phyloP scores from a whole-genome alignment of 192 early-diverging fungal genomes.

The Obelidium mucronatum region DNA sequence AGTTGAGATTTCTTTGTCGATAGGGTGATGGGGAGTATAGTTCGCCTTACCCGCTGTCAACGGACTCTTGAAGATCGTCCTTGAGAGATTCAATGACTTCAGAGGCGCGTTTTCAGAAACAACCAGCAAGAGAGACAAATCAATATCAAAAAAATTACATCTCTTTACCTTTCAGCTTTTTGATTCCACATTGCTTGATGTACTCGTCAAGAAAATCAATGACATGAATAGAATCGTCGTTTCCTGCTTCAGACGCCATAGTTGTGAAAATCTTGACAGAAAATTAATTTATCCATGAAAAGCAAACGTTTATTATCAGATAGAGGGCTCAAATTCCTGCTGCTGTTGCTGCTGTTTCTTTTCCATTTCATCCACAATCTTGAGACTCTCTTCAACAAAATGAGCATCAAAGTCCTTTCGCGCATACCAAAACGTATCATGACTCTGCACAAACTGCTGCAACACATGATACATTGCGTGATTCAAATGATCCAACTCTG shows the following conservation, averaged over 20 bases:
- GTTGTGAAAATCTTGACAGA: no score
- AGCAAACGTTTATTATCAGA: no score
- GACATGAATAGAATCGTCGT: constrained; percentile 32
- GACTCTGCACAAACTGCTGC: not conserved
- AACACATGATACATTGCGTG: constrained; percentile 39
- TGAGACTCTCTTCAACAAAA: constrained; percentile 31
- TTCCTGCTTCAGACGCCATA: no score
- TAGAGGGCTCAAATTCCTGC: no score
- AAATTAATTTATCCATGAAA: no score
- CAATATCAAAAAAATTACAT: not conserved
- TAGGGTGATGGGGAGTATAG: no score
- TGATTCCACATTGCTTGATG: not conserved
- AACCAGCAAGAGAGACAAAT: not conserved
- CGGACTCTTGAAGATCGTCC: constrained; percentile 10
- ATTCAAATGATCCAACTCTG: constrained; percentile 41
- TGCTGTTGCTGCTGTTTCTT: constrained; percentile 2
- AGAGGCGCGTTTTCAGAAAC: not conserved
- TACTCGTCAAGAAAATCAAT: constrained; percentile 37
- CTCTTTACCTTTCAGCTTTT: constrained; percentile 13
- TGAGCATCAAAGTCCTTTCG: constrained; percentile 9
- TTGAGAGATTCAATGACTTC: constrained; percentile 5
- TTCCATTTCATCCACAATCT: constrained; percentile 15
- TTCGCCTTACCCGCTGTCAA: constrained; percentile 11
- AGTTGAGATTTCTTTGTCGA: not conserved
- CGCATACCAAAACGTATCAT: constrained; percentile 31